phyloP scores from a whole-genome alignment of 345 rosid species.

The Eucalyptus fibrosa region DNA sequence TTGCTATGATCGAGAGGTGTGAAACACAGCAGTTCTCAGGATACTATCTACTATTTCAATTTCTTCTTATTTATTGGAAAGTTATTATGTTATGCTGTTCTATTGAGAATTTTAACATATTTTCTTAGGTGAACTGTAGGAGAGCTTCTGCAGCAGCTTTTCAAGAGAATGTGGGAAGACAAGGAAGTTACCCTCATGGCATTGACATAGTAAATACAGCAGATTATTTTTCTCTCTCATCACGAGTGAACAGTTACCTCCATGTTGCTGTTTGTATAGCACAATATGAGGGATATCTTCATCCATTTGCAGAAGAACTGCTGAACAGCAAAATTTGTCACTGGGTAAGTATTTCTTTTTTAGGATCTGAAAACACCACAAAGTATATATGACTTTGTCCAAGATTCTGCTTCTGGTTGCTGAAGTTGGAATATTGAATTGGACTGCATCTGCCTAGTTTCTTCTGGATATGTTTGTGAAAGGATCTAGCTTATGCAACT shows the following conservation, averaged over 20 bases:
- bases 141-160: conserved; percentile 99
- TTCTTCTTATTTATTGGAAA: background rate
- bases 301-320: conserved; percentile 88
- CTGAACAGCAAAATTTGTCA: conserved; percentile 75
- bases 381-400: background rate
- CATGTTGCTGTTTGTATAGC: conserved; percentile 73
- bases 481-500: background rate
- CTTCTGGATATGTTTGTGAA: background rate
- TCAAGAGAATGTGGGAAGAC: conserved; percentile 99
- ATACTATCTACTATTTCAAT: background rate
- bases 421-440: background rate
- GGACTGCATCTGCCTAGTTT: background rate
- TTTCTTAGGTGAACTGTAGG: conserved; percentile 87
- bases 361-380: background rate
- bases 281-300: conserved; percentile 73
- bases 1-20: conserved; percentile 94
- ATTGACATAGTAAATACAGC: conserved; percentile 94
- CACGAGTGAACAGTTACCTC: conserved; percentile 73
- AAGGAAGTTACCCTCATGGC: conserved; percentile 94
- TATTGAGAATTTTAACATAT: background rate
- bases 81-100: background rate
- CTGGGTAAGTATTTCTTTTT: conserved; percentile 53
- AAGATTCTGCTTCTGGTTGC: background rate
- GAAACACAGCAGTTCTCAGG: background rate
- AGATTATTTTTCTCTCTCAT: conserved; percentile 95